These are phyloP conservation scores for Russula foetens DNA, from an alignment of 768 basidiomycete species.

Conservation along the genomic window DNA sequence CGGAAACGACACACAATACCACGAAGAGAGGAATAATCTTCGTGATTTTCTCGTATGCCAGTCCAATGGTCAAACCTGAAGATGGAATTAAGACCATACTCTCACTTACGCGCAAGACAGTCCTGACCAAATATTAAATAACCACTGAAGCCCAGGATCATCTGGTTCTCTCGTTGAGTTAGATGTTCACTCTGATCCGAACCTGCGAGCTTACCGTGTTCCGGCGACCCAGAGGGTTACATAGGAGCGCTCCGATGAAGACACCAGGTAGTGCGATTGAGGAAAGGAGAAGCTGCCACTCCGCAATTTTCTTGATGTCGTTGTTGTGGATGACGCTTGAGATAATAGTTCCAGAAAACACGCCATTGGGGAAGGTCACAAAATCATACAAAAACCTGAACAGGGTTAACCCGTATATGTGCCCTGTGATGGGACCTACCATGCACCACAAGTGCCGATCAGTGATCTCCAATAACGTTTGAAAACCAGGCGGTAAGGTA, in stretches of 20 bases:
- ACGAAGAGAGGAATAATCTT: slow-evolving; percentile 58
- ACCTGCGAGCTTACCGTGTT: slow-evolving; percentile 39
- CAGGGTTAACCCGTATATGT: not conserved
- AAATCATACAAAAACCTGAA: slow-evolving; percentile 62
- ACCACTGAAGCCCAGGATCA: slow-evolving; percentile 61
- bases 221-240: slow-evolving; percentile 47
- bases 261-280: slow-evolving; percentile 53
- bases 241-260: slow-evolving; percentile 32
- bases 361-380: slow-evolving; percentile 65
- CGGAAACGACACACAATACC: slow-evolving; percentile 42
- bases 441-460: slow-evolving; percentile 67
- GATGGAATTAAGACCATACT: not conserved
- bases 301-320: slow-evolving; percentile 51
- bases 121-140: slow-evolving; percentile 53
- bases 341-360: slow-evolving; percentile 62
- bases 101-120: not conserved
- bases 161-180: slow-evolving; percentile 29
- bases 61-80: slow-evolving; percentile 48
- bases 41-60: slow-evolving; percentile 54
- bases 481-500: slow-evolving; percentile 54
- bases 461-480: slow-evolving; percentile 60
- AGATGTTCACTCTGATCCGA: not conserved
- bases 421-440: slow-evolving; percentile 32
- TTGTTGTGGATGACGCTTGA: slow-evolving; percentile 51
- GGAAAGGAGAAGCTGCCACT: slow-evolving; percentile 62